Conservation (phyloP, 192 early-diverging fungal species). For the Pecoramyces ruminantium region DNA sequence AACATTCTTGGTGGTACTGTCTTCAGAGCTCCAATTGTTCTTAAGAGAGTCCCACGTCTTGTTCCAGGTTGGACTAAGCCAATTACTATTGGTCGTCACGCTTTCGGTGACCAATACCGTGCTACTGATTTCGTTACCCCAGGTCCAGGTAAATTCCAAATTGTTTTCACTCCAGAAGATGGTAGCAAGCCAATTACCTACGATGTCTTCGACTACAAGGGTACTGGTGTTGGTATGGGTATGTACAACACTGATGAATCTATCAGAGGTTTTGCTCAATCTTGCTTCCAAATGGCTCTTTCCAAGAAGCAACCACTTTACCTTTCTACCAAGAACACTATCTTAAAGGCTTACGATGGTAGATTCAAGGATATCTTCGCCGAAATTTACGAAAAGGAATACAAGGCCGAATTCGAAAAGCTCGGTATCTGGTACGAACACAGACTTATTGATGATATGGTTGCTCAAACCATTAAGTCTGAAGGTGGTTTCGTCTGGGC, state of each 20-base stretch:
- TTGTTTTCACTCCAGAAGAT: conserved; percentile 74
- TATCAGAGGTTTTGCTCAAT: conserved; percentile 84
- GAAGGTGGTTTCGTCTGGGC: conserved; percentile 87
- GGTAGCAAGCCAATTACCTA: conserved; percentile 47
- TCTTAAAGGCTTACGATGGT: conserved; percentile 91
- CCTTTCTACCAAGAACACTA: conserved; percentile 93
- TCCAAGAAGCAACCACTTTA: conserved; percentile 83
- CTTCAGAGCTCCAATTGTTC: conserved; percentile 93
- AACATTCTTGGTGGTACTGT: conserved; percentile 95
- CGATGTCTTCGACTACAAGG: conserved; percentile 68
- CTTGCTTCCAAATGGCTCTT: conserved; percentile 85
- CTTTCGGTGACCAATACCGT: conserved; percentile 96
- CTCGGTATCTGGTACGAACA: conserved; percentile 95
- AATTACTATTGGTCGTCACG: conserved; percentile 91
- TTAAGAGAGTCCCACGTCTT: conserved; percentile 76
- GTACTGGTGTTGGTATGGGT: conserved; percentile 77
- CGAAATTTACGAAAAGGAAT: conserved; percentile 69
- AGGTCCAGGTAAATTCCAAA: conserved; percentile 77
- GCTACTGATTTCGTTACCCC: conserved; percentile 88
- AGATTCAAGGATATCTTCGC: conserved; percentile 97
- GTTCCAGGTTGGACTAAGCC: conserved; percentile 63
- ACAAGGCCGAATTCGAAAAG: conserved; percentile 63
- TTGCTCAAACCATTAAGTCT: conserved; percentile 91
- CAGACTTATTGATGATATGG: conserved; percentile 96
- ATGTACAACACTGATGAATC: conserved; percentile 93